phyloP scores from a whole-genome alignment of 116 monocot genomes.

The Iris pallida region DNA sequence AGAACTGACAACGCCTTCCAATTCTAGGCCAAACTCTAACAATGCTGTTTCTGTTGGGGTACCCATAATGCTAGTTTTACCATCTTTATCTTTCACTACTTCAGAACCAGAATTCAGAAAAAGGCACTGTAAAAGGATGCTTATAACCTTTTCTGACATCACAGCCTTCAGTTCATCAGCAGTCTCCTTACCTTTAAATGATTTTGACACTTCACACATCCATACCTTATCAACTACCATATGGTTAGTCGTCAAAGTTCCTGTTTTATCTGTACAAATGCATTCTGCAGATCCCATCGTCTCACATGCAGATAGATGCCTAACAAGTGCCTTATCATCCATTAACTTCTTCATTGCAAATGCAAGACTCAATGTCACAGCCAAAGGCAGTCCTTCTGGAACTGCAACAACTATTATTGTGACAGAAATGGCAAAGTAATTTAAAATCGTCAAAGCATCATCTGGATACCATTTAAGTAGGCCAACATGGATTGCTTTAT shows the following conservation, averaged over 20 bases:
- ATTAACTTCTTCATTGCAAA: conserved; percentile 66
- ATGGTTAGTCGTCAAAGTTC: conserved; percentile 57
- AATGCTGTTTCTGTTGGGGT: conserved; percentile 54
- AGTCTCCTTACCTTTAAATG: conserved; percentile 29
- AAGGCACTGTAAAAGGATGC: conserved; percentile 41
- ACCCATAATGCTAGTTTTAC: conserved; percentile 39
- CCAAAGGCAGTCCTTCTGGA: conserved; percentile 56
- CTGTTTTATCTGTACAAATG: conserved; percentile 64
- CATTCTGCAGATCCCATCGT: conserved; percentile 58
- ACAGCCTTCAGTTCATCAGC: conserved; percentile 21
- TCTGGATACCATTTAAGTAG: conserved; percentile 36
- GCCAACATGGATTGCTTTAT: conserved; percentile 25
- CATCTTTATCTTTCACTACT: conserved; percentile 45
- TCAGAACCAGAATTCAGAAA: conserved; percentile 52
- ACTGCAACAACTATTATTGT: conserved; percentile 65
- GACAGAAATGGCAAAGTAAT: conserved; percentile 55
- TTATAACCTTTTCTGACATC: conserved; percentile 23
- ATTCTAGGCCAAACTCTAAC: conserved; percentile 41
- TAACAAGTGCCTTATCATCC: conserved; percentile 52
- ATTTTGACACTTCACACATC: conserved; percentile 35
- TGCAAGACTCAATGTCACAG: conserved; percentile 58
- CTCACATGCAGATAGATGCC: conserved; percentile 59
- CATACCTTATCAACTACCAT: conserved; percentile 57
- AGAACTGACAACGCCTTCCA: conserved; percentile 22
- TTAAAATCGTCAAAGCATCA: conserved; percentile 40